Evolutionary conservation across 441 rosid species (phyloP), one percentile per base, ranked within the genome.

Genomic region (Raphanus hybrid): DNA sequence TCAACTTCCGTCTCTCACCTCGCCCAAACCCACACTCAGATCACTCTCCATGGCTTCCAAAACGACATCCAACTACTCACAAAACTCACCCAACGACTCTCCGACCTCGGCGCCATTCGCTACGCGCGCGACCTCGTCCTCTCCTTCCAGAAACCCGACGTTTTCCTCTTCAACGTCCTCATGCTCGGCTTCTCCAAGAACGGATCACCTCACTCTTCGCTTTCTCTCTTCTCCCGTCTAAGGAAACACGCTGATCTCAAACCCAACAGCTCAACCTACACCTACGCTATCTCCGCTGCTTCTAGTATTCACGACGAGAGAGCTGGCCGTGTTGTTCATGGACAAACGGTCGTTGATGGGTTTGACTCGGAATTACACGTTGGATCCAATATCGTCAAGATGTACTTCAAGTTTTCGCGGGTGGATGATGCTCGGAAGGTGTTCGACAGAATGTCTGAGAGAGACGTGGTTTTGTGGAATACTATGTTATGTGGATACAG

Each of bases 111-210:
- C 64, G 85, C 84, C 89, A 76, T 86, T 23, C 43, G 59, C 80
- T 80, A 83, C 76, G 92, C 94, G 0, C 87, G 76, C 23, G 58
- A 77, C 72, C 83, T 92, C 80, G 84, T 90, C 83, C 82, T 82
- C 75, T 80, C 92, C 71, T 23, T 90, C 29, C 75, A 80, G 0
- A 86, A 76, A 62, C 97, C 94, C 18, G 97, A 92, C 69, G 78
- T 83, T 39, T 92, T 90, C 82, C 88, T 90, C 69, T 88, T 87
- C 84, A 90, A 92, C 67, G 90, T 89, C 69, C 84, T 90, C 78
- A 82, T 88, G 63, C 84, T 87, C 11, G 93, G 92, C 34, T 84
- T 89, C 73, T 83, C 89, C 32, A 43, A 23, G 39, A 87, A 85
- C 37, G 41, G 57, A 7, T 66, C 67, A 43, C 87, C 88, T 67